These are phyloP conservation scores for Hypsizygus ulmarius DNA, from an alignment of 1,284 basidiomycete genomes.

Conservation along the genomic window DNA sequence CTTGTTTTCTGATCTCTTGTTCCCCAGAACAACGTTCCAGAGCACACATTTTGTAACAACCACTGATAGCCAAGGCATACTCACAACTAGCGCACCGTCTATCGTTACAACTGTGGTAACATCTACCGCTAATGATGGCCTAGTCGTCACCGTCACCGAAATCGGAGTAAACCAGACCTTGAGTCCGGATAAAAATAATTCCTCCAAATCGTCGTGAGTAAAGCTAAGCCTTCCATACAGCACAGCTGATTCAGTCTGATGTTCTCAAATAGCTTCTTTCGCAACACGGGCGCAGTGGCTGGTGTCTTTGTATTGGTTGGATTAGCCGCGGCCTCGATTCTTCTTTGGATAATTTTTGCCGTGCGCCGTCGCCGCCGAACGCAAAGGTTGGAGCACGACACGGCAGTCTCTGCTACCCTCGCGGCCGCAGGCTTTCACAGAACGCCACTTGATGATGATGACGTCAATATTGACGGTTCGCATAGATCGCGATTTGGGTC, in stretches of 20 bases:
- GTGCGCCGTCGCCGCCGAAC: slow-evolving; percentile 61
- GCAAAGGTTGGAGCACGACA: slow-evolving; percentile 60
- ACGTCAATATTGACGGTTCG: slow-evolving; percentile 38
- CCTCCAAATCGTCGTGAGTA: slow-evolving; percentile 46
- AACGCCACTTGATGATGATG: slow-evolving; percentile 65
- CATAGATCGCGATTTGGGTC: slow-evolving; percentile 27
- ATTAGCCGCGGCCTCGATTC: slow-evolving; percentile 64
- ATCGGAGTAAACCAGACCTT: slow-evolving; percentile 65
- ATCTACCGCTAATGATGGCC: slow-evolving; percentile 52
- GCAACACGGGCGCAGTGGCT: slow-evolving; percentile 71
- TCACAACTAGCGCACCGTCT: slow-evolving; percentile 49
- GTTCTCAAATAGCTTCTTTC: slow-evolving; percentile 56
- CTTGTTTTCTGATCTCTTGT: slow-evolving; percentile 10
- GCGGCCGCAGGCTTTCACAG: slow-evolving; percentile 67
- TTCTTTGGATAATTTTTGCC: slow-evolving; percentile 69
- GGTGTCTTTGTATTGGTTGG: slow-evolving; percentile 78
- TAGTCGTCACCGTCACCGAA: slow-evolving; percentile 54
- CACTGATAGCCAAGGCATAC: slow-evolving; percentile 54
- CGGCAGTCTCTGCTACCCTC: slow-evolving; percentile 62
- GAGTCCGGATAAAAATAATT: slow-evolving; percentile 40
- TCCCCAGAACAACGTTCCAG: slow-evolving; percentile 51
- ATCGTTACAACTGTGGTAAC: slow-evolving; percentile 55
- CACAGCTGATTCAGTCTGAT: slow-evolving; percentile 2
- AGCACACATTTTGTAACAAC: slow-evolving; percentile 53
- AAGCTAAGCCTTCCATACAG: slow-evolving; percentile 8